Conservation (phyloP, 805 yeast species). For the Saccharomycopsis capsularis region DNA sequence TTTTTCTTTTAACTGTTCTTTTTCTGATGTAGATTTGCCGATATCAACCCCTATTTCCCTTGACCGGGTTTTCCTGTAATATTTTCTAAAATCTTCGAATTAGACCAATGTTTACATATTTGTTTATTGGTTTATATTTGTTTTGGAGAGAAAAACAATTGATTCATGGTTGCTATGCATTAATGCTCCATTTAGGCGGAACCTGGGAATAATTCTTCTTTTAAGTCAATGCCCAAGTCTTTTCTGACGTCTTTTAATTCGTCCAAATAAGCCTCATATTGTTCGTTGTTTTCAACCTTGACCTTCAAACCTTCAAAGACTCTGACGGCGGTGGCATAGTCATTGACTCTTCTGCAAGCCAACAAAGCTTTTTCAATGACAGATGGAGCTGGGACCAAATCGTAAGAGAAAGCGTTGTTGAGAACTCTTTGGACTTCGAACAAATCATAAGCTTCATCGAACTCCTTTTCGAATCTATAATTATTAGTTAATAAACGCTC, state of each 20-base stretch:
- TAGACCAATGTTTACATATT: too few relatives aligned
- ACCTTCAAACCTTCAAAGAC: slow-evolving; percentile 94
- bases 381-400: slow-evolving; percentile 95
- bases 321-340: slow-evolving; percentile 97
- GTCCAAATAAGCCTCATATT: slow-evolving; percentile 92
- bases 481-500: background rate
- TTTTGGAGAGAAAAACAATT: too few relatives aligned
- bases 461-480: slow-evolving; percentile 82
- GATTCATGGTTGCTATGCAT: too few relatives aligned
- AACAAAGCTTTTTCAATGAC: slow-evolving; percentile 92
- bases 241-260: slow-evolving; percentile 87
- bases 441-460: slow-evolving; percentile 85
- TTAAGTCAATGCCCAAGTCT: slow-evolving; percentile 87
- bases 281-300: slow-evolving; percentile 92
- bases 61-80: too few relatives aligned
- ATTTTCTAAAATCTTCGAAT: too few relatives aligned
- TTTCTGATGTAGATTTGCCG: too few relatives aligned
- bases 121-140: too few relatives aligned
- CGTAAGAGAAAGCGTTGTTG: slow-evolving; percentile 97
- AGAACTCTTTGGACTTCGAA: slow-evolving; percentile 88
- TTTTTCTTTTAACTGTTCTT: too few relatives aligned
- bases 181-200: slow-evolving; percentile 20
- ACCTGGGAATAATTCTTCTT: slow-evolving; percentile 73
- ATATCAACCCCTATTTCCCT: too few relatives aligned
- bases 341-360: slow-evolving; percentile 98